phyloP scores from a whole-genome alignment of 257 asterid species.

The Lantana camara region DNA sequence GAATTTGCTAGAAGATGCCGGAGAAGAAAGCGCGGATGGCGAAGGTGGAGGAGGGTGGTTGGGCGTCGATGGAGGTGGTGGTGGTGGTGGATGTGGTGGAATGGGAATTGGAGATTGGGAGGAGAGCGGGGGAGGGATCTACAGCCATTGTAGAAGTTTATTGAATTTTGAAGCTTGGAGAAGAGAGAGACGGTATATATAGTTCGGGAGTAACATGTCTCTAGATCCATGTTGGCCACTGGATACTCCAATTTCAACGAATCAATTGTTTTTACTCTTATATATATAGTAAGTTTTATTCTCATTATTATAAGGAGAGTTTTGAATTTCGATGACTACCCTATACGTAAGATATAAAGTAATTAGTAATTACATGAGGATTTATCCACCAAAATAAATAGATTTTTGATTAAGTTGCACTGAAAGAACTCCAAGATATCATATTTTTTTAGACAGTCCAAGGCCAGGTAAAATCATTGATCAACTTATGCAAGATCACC shows the following conservation, averaged over 20 bases:
- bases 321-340: no score
- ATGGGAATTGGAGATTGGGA: conserved; percentile 48
- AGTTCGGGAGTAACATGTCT: no score
- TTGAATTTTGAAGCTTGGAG: neutral
- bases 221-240: conserved; percentile 13
- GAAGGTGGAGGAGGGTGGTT: conserved; percentile 35
- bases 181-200: neutral
- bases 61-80: conserved; percentile 15
- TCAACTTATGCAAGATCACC: neutral
- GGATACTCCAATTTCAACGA: conserved; percentile 2
- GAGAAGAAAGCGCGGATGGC: conserved; percentile 52
- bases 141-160: conserved; percentile 31
- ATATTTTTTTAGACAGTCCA: no score
- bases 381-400: no score
- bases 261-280: neutral
- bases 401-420: no score
- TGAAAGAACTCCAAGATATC: no score
- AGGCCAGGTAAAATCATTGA: no score
- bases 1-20: conserved; percentile 72
- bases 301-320: no score
- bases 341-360: no score
- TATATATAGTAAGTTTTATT: no score
- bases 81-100: no score
- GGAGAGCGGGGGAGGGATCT: conserved; percentile 49
- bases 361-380: no score